Evolutionary conservation across 148 eudicot species (phyloP), one percentile per base, ranked within the genome.

Genomic region (Silene conica): DNA sequence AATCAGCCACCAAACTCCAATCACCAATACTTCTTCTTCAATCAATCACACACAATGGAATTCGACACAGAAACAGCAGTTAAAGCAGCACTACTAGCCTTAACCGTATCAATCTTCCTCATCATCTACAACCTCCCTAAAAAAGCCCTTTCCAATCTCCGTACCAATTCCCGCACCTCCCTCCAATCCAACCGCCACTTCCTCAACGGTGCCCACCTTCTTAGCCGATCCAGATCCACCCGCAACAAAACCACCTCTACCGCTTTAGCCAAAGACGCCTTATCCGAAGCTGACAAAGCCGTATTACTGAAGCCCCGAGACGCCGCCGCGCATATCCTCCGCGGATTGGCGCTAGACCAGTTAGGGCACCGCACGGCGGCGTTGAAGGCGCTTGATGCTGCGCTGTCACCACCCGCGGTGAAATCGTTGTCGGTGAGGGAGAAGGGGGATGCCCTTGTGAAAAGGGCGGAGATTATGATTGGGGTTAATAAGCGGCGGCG

Each of bases 111-210:
- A 67, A 80, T 93, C 41, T 89, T 93, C 90, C 81, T 82, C 73
- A 38, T 81, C n/a, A 57, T 90, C 70, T 80, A 77, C 79, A 75
- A 78, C 60, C 82, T 86, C 77, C 94, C 78, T 88, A 54, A 63
- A 22, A 67, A 67, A 45, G 14, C 25, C 70, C 55, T 67, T 2
- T 15, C 89, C 61, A 86, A 84, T 20, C 88, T 92, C 88, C 98
- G 91, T n/a, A 63, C 86, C 54, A 80, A 72, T 43, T 38, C 60
- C 86, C 87, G 87, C 58, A 68, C 88, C 80, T 72, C 74, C 57
- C 50, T 80, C 84, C 89, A 84, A 71, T 80, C 92, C 38, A 74
- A 86, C 77, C 92, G 90, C 78, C 97, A 91, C 89, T 90, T 90
- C 86, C 70, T 87, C 70, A 45, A 67, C 22, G 98, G 92, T 5